These are phyloP conservation scores for Pichia pseudocactophila DNA, from an alignment of 805 yeast species.

Conservation along the genomic window DNA sequence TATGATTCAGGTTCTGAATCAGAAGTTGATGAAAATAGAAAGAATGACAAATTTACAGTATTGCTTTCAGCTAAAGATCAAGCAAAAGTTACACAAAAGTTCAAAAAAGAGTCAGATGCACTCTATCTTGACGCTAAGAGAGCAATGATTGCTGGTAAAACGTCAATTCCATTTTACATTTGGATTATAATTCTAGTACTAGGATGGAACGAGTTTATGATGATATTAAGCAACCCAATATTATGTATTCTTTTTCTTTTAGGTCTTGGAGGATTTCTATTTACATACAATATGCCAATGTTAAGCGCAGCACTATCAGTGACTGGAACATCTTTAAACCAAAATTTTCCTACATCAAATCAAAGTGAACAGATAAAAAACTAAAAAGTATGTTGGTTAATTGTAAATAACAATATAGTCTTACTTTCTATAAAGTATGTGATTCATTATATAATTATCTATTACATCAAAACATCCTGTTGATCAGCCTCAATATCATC, in stretches of 20 bases:
- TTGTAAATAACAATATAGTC: too few species aligned
- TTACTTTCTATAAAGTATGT: too few species aligned
- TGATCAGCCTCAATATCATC: slow-evolving; percentile 15
- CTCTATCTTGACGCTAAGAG: slow-evolving; percentile 82
- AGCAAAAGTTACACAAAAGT: slow-evolving; percentile 44
- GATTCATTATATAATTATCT: too few species aligned
- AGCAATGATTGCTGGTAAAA: slow-evolving; percentile 65
- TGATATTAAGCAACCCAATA: slow-evolving; percentile 79
- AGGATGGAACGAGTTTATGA: slow-evolving; percentile 96
- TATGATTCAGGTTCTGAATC: slow-evolving; percentile 25
- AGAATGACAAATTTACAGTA: slow-evolving; percentile 40
- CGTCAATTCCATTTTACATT: slow-evolving; percentile 79
- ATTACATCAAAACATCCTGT: slow-evolving; percentile 9
- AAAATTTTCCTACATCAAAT: slow-evolving; percentile 14
- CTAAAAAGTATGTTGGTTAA: too few species aligned
- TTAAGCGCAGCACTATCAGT: slow-evolving; percentile 67
- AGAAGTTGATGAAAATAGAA: slow-evolving; percentile 29
- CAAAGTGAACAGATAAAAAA: not conserved
- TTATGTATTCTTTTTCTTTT: slow-evolving; percentile 56
- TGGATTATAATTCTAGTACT: slow-evolving; percentile 62
- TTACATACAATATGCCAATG: slow-evolving; percentile 61
- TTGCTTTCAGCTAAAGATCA: slow-evolving; percentile 52
- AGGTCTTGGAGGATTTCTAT: slow-evolving; percentile 50
- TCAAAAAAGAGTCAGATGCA: slow-evolving; percentile 70
- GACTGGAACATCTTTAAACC: slow-evolving; percentile 50